Percentiles rank a stretch among this genome's conserved stretches.
Conservation (phyloP, 345 rosid species). For the Salix purpurea region DNA sequence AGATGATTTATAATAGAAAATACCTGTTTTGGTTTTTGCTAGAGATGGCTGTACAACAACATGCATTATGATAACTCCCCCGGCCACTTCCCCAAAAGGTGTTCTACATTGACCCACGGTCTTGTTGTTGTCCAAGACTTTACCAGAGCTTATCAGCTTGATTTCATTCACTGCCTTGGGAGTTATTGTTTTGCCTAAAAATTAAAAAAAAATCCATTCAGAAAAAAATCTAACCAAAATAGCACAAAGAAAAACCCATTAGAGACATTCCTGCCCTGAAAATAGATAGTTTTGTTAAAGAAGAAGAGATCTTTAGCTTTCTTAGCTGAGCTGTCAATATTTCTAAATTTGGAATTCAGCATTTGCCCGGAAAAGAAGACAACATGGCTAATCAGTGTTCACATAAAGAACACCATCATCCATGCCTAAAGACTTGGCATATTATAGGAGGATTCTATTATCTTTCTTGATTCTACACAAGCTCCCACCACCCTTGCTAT, state of each 20-base stretch:
- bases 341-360: neutral
- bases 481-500: neutral
- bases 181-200: conserved; percentile 61
- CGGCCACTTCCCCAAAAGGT: conserved; percentile 65
- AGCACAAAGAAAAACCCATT: neutral
- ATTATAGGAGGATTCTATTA: neutral
- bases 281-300: neutral
- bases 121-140: conserved; percentile 77
- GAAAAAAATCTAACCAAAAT: neutral
- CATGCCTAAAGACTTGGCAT: neutral
- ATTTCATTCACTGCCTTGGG: conserved; percentile 80
- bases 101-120: conserved; percentile 80
- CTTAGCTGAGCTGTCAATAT: neutral
- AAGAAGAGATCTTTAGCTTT: neutral
- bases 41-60: conserved; percentile 87
- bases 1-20: conserved; percentile 1
- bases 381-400: neutral
- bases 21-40: conserved; percentile 66
- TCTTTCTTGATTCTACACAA: neutral
- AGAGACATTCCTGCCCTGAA: neutral
- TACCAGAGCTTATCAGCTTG: conserved; percentile 81
- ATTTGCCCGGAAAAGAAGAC: neutral
- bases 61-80: conserved; percentile 66
- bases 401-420: neutral
- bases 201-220: neutral